A percentile compares a stretch with the other conserved stretches of the same genome.
Conservation (phyloP, 1,139 yeast genomes). For the Yamadazyma trypodendri region DNA sequence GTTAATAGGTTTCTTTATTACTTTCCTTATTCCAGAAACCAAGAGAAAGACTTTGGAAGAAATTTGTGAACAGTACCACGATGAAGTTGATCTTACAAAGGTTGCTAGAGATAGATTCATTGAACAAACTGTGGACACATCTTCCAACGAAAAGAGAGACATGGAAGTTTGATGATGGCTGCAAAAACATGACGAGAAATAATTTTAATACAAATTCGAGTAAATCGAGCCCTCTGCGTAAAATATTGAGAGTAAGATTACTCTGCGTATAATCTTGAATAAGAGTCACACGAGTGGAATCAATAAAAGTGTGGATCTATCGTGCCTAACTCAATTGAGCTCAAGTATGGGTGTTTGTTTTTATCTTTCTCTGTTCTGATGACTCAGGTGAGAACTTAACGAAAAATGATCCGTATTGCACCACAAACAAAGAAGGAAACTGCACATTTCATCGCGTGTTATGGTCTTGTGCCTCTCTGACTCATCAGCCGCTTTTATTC, state of each 20-base stretch:
- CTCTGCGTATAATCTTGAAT: not conserved
- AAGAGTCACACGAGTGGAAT: not conserved
- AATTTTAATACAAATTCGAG: no score
- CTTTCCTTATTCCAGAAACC: slow-evolving; percentile 81
- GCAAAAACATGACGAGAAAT: not conserved
- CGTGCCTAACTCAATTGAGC: no score
- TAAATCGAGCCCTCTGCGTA: no score
- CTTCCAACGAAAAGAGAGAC: slow-evolving; percentile 19
- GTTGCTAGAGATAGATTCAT: slow-evolving; percentile 36
- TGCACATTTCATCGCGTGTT: no score
- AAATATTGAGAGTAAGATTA: no score
- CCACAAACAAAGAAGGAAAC: no score
- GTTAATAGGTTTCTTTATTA: slow-evolving; percentile 67
- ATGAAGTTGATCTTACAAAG: slow-evolving; percentile 59
- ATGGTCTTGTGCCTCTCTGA: no score
- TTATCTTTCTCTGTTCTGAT: no score
- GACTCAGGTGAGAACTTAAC: no score
- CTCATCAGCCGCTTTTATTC: not conserved
- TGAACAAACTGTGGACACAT: slow-evolving; percentile 28
- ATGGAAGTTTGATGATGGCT: not conserved
- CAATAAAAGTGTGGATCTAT: no score
- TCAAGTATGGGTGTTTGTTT: no score
- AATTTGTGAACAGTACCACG: slow-evolving; percentile 74
- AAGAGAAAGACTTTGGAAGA: slow-evolving; percentile 86
- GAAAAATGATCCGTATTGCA: no score